Conservation (phyloP, 805 yeast genomes). For the Sugiyamaella boreocaroliniensis region DNA sequence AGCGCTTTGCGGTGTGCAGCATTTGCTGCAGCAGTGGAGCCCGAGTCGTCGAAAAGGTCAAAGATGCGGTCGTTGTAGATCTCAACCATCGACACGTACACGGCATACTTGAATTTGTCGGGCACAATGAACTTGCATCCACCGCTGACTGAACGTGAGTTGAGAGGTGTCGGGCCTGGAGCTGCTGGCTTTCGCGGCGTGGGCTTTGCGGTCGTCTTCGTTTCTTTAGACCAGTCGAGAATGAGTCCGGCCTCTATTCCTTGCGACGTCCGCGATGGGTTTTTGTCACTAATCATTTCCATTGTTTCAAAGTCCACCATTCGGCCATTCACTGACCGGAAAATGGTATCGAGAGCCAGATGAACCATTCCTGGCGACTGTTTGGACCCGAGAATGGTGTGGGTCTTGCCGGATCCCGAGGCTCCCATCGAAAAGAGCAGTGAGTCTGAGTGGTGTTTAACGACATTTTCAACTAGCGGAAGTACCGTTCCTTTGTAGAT, state of each 20-base stretch:
- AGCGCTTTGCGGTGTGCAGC: slow-evolving; percentile 14
- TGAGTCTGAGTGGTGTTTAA: slow-evolving; percentile 34
- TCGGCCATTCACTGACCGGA: slow-evolving; percentile 27
- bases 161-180: background rate
- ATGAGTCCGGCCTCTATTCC: slow-evolving; percentile 20
- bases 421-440: slow-evolving; percentile 47
- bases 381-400: slow-evolving; percentile 26
- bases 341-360: slow-evolving; percentile 31
- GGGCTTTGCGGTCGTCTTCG: slow-evolving; percentile 8
- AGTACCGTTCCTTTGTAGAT: slow-evolving; percentile 33
- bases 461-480: slow-evolving; percentile 29
- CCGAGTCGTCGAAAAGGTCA: slow-evolving; percentile 32
- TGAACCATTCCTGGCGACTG: slow-evolving; percentile 34
- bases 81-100: slow-evolving; percentile 49
- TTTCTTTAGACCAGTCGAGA: slow-evolving; percentile 18
- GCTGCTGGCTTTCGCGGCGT: background rate
- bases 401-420: slow-evolving; percentile 45
- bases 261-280: slow-evolving; percentile 14
- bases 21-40: background rate
- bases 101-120: slow-evolving; percentile 27
- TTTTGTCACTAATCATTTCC: slow-evolving; percentile 17
- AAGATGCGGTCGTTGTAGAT: slow-evolving; percentile 42
- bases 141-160: background rate
- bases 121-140: background rate
- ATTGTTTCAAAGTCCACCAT: slow-evolving; percentile 19